These are phyloP conservation scores for Ogataea pini DNA, from an alignment of 805 yeast genomes.

Conservation along the genomic window DNA sequence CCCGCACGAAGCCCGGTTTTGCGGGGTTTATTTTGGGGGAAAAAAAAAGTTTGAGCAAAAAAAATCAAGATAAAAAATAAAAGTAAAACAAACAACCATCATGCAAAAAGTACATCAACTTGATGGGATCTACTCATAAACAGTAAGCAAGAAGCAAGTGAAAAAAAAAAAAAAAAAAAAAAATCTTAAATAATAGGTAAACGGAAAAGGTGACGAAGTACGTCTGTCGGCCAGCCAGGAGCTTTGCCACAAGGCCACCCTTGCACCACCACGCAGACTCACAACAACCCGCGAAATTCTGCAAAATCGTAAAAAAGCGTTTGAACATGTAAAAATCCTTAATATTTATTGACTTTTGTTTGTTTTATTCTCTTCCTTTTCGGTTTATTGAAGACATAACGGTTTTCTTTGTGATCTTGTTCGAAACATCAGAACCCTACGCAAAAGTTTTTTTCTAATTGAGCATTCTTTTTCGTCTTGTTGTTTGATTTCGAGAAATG, in stretches of 20 bases:
- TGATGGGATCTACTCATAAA: no score
- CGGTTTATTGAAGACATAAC: no score
- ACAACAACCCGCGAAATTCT: not conserved
- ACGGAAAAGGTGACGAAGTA: no score
- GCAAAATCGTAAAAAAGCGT: not conserved
- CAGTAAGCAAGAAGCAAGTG: not conserved
- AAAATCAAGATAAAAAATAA: not conserved
- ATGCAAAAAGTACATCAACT: not conserved
- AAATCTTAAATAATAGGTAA: no score
- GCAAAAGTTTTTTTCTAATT: not conserved
- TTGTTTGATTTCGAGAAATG: not conserved
- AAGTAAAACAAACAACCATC: not conserved
- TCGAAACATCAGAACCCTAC: not conserved
- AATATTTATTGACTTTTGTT: no score
- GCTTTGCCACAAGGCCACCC: no score
- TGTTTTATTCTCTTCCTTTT: no score
- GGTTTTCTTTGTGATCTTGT: no score
- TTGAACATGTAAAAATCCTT: not conserved
- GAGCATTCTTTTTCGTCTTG: not conserved
- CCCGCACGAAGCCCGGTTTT: not conserved
- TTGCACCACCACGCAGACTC: not conserved
- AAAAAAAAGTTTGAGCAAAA: no score
- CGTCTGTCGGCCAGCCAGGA: no score
- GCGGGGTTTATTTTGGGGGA: not conserved
- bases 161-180: not conserved